phyloP scores from a whole-genome alignment of 2,329 filamentous ascomycete species.

The Aspergillus puulaauensis region DNA sequence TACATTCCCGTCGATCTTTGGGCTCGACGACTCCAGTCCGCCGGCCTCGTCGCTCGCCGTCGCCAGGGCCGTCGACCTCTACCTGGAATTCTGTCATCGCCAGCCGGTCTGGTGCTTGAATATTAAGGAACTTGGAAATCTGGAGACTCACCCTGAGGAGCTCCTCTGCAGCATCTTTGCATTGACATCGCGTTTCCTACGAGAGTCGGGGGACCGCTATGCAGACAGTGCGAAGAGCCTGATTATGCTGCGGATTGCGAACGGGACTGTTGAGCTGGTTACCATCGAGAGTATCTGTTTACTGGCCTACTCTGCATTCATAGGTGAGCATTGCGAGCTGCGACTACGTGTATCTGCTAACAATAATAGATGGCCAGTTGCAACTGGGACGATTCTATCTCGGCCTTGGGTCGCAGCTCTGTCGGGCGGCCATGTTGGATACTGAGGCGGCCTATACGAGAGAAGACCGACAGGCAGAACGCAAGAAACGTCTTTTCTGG shows the following conservation, averaged over 20 bases:
- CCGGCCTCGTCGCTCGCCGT: slow-evolving; percentile 23
- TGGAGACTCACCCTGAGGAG: slow-evolving; percentile 30
- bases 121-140: slow-evolving; percentile 30
- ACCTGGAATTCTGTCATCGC: slow-evolving; percentile 38
- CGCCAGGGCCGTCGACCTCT: slow-evolving; percentile 30
- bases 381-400: slow-evolving; percentile 53
- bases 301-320: slow-evolving; percentile 51
- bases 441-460: slow-evolving; percentile 40
- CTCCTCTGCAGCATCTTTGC: slow-evolving; percentile 35
- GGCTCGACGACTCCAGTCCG: slow-evolving; percentile 24
- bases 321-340: slow-evolving; percentile 35
- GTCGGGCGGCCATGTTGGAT: slow-evolving; percentile 52
- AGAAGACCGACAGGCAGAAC: slow-evolving; percentile 39
- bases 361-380: slow-evolving; percentile 46
- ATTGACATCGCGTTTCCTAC: slow-evolving; percentile 32
- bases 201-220: slow-evolving; percentile 34
- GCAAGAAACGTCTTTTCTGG: slow-evolving; percentile 54
- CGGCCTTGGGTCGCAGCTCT: slow-evolving; percentile 52
- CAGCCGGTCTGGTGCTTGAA: slow-evolving; percentile 41
- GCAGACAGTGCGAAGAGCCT: slow-evolving; percentile 37
- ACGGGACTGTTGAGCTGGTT: slow-evolving; percentile 50
- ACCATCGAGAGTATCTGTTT: slow-evolving; percentile 55
- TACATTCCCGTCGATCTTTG: slow-evolving; percentile 20
- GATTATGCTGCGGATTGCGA: slow-evolving; percentile 52
- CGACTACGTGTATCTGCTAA: too few relatives aligned